Base-by-base conservation (phyloP, 306 rosid genomes). In the Cicer cuneatum region DNA sequence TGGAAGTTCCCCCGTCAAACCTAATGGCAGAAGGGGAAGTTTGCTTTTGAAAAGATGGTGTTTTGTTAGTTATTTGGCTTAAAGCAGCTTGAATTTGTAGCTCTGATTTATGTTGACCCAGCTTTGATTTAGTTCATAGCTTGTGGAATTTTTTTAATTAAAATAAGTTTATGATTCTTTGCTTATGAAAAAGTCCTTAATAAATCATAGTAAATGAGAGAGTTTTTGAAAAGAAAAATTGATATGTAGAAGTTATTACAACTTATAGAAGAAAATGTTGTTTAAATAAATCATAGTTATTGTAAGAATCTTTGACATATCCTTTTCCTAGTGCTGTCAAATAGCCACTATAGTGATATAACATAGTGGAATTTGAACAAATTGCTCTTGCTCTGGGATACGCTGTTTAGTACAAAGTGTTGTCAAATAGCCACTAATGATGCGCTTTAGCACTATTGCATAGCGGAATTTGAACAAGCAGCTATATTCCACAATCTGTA, bases 171-270 rank as follows among this genome's bases (percentile, higher is more conserved):
- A 54, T 54, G 61, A 54, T 54, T 54, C 37, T 9, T 54, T 21
- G 13, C 35, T 10, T 13, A 33, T 59, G 41, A 33, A 12, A 29
- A 39, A 38, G 1, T 21, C 10, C n/a, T 63, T 63, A 1, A 1
- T 9, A 16, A 0, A n/a, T n/a, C n/a, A n/a, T n/a, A 21, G 45
- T 37, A 60, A 38, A 14, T 2, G 41, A 53, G 10, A 41, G 39
- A 39, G 35, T 15, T 72, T 72, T 58, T 72, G 45, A 7, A 35
- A 61, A 61, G 24, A 58, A 37, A 37, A 37, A 1, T 37, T 21
- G 24, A n/a, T 10, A 38, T 37, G 46, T 8, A n/a, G 19, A 37
- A 7, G 19, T 60, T 60, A 13, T 57, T 24, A n/a, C 21, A 35
- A 59, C 42, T 8, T 61, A 35, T n/a, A 61, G 12, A 7, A 59